Evolutionary conservation across 2,329 filamentous ascomycete species (phyloP).

Genomic region (Dothistroma pini): DNA sequence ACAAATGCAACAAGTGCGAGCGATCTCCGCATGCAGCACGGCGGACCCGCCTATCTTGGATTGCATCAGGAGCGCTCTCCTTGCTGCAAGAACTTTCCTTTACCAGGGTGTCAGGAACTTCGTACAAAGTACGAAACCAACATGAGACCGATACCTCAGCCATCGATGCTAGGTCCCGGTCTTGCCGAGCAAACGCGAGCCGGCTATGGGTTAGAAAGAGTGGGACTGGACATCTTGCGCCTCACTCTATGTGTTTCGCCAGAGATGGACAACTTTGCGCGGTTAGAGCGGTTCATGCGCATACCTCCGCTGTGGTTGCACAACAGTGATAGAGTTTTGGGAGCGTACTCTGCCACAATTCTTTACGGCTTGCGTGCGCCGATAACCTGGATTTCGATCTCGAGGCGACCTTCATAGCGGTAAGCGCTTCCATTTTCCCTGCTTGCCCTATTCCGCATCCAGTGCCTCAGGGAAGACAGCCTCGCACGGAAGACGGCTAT

Average conservation of each 20-base stretch:
- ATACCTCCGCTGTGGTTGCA: constrained; percentile 11
- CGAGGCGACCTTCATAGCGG: constrained; percentile 14
- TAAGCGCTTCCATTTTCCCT: constrained; percentile 16
- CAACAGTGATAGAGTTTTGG: constrained; percentile 19
- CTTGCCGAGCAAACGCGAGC: constrained; percentile 1
- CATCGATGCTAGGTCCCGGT: constrained; percentile 7
- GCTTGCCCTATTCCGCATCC: constrained; percentile 11
- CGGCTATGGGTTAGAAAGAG: not conserved
- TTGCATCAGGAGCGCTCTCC: constrained; percentile 8
- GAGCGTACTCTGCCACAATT: constrained; percentile 17
- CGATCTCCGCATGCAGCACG: constrained; percentile 3
- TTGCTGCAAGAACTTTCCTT: constrained; percentile 9
- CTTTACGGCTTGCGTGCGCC: constrained; percentile 18
- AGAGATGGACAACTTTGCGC: constrained; percentile 9
- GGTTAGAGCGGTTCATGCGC: constrained; percentile 16
- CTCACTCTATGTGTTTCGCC: constrained; percentile 4
- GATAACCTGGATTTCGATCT: constrained; percentile 19
- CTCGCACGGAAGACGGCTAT: constrained; percentile 15
- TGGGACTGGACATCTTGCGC: constrained; percentile 8
- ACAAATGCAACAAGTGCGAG: constrained; percentile 9
- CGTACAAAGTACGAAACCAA: constrained; percentile 14
- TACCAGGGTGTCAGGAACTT: constrained; percentile 9
- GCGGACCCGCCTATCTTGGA: constrained; percentile 3
- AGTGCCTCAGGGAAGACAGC: constrained; percentile 11
- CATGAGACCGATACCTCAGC: constrained; percentile 13